Base-by-base conservation (phyloP, 108 stramenopile genomes). In the Pseudonitzschia multistriata region DNA sequence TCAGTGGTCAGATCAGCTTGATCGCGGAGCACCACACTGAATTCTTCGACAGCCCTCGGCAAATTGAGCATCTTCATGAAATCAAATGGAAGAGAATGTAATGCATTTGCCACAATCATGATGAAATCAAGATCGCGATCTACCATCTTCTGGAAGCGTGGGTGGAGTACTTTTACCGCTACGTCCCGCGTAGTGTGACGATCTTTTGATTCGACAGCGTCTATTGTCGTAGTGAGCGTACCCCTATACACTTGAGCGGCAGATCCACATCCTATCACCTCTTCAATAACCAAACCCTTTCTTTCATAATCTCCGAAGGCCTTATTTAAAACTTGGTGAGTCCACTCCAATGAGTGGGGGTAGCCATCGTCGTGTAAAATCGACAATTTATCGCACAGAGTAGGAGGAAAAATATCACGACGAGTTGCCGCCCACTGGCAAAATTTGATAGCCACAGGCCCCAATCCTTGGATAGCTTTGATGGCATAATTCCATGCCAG, bases 361-460 rank as follows among this genome's bases (percentile, higher is more conserved):
- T 54, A 67, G 34, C 85, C 83, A 50, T 59, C 49, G 67, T 87
- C 89, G 35, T 96, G 95, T 42, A 96, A 62, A 29, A 68, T 54
- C 19, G 80, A 76, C 30, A 96, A 72, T 50, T 84, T 72, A 72
- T 90, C 83, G 70, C 95, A 96, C 3, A 93, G 17, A 15, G 68
- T 22, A 0, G 80, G 67, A n/a, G 90, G 90, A 64, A 96, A 92
- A 13, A 96, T 66, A 70, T 96, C 95, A 31, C 95, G 82, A 31
- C 95, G 74, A 7, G 95, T 96, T 11, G 92, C 90, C 1, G 84
- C 80, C 95, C 95, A 96, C 75, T 96, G 95, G 53, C 81, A 88
- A 39, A 96, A 81, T 68, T 96, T 96, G 61, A 89, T 78, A 71
- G 86, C 92, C 1, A 84, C 82, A 0, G 95, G 95, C 11, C 95